Base-by-base conservation (phyloP, 2,329 filamentous ascomycete genomes). In the Aspergillus latus region DNA sequence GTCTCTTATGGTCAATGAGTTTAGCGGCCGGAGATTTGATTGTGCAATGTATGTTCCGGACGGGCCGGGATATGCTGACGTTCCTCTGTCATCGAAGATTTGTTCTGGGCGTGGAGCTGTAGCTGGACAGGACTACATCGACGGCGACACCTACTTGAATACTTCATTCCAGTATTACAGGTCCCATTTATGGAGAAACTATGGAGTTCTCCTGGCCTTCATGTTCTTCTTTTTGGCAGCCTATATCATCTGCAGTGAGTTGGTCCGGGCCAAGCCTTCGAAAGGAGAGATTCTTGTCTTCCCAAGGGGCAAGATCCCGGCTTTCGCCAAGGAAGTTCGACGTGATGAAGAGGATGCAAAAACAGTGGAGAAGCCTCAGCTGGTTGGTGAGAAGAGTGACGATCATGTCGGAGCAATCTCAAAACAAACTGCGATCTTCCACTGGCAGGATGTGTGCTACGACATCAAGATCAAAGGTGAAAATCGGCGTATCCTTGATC, bases 371-470 rank as follows among this genome's bases (percentile, higher is more conserved):
- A 72, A 74, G 47, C 82, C n/a, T 4, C 10, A 84, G 61, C 80
- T 89, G 62, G 84, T 92, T 1, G 89, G 85, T 73, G 93, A 85
- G 86, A 73, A 83, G 78, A 62, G 88, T 89, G 74, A 92, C 89
- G 78, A 80, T 78, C 30, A 84, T 88, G 67, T 76, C 77, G n/a
- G 82, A 87, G 28, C 84, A 84, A 57, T 88, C 92, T 65, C 78
- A 93, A 61, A 85, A 92, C 69, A 81, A 91, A 65, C 89, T 90
- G 30, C 73, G 1, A 84, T 92, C 55, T 94, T 95, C 77, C 88
- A 90, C 67, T 96, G 91, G 91, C 82, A 86, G 60, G 81, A 92
- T 64, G 87, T 96, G 0, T 91, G 87, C 75, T 96, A 90, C 64
- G 86, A 90, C 56, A 88, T 91, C 72, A 84, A 84, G 64, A 90